phyloP scores from a whole-genome alignment of 345 rosid genomes.

The Citrus mangshanensis region DNA sequence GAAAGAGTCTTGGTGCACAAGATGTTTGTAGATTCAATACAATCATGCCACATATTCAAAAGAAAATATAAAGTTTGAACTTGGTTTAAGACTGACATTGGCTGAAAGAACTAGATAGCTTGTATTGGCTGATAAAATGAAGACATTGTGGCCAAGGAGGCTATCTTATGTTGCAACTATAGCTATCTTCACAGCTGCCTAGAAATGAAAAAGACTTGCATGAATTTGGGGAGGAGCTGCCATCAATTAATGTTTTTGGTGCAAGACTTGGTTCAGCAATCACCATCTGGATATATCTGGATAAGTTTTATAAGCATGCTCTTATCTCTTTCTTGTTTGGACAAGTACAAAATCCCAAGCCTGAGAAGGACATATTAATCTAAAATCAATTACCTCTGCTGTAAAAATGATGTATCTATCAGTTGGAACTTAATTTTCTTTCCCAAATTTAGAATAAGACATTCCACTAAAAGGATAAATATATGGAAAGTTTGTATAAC shows the following conservation, averaged over 20 bases:
- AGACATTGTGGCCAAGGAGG: background rate
- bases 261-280: background rate
- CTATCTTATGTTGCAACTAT: background rate
- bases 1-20: no score
- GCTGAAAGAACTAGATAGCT: background rate
- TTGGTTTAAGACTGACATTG: background rate
- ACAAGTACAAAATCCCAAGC: no score
- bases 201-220: background rate
- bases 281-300: constrained; percentile 17
- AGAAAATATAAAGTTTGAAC: background rate
- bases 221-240: background rate
- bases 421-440: constrained; percentile 14
- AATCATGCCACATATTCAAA: background rate
- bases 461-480: background rate
- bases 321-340: background rate
- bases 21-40: background rate
- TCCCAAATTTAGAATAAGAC: background rate
- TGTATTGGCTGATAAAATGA: background rate
- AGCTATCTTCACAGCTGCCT: background rate
- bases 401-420: background rate
- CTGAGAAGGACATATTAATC: constrained; percentile 2
- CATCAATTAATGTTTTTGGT: background rate
- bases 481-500: background rate
- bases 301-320: background rate
- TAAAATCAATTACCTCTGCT: background rate